Evolutionary conservation across 495 filamentous ascomycete species (phyloP).

Genomic region (Clohesyomyces aquaticus): DNA sequence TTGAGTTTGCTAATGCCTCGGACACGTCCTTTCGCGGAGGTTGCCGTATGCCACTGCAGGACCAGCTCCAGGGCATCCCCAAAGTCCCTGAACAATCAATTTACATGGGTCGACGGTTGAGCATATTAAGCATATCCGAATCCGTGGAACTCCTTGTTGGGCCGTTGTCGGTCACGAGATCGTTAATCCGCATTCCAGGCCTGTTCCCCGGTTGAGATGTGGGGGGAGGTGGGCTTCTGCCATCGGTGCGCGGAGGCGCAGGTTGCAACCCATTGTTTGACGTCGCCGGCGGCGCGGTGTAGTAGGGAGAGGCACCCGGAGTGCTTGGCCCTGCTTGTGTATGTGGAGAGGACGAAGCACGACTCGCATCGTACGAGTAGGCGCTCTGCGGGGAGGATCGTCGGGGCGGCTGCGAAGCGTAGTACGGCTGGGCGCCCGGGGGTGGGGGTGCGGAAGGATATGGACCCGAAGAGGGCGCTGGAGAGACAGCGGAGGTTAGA

Average conservation of each 20-base stretch:
- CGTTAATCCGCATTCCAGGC: constrained; percentile 42
- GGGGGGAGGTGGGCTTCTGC: constrained; percentile 38
- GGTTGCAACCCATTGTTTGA: constrained; percentile 28
- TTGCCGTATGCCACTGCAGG: constrained; percentile 18
- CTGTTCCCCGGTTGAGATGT: constrained; percentile 15
- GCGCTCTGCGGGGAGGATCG: constrained; percentile 43
- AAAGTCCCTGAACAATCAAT: neutral
- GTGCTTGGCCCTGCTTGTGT: constrained; percentile 41
- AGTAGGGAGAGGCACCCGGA: constrained; percentile 31
- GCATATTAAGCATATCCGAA: constrained; percentile 42
- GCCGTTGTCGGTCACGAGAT: constrained; percentile 38
- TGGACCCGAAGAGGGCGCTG: constrained; percentile 43
- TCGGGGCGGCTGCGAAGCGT: constrained; percentile 40
- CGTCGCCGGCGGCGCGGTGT: constrained; percentile 12
- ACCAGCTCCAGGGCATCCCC: constrained; percentile 25
- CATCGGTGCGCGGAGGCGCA: constrained; percentile 30
- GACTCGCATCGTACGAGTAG: constrained; percentile 44
- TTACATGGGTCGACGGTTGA: constrained; percentile 38
- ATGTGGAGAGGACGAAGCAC: constrained; percentile 47
- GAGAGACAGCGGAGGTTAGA: constrained; percentile 48
- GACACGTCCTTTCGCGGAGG: neutral
- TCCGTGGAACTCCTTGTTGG: constrained; percentile 39
- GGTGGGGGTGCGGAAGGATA: constrained; percentile 42
- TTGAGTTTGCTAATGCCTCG: neutral
- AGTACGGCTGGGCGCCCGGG: constrained; percentile 42